Evolutionary conservation across 169 alveolate species (phyloP).

Genomic region (Plasmodium ovale): DNA sequence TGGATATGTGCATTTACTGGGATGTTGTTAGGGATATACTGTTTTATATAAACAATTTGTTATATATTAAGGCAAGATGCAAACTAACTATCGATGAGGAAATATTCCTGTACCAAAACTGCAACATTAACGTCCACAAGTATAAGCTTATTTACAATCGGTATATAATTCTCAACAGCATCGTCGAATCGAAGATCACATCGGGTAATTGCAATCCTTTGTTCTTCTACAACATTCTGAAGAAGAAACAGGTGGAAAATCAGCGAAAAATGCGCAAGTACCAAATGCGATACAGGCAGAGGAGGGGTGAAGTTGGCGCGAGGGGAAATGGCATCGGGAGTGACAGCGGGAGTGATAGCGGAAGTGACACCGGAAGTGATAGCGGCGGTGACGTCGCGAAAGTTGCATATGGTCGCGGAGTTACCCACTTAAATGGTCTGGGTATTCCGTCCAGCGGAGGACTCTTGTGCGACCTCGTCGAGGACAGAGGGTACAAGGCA

Average conservation of each 20-base stretch:
- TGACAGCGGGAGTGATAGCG: neutral
- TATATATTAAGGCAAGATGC: constrained; percentile 69
- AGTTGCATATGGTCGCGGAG: neutral
- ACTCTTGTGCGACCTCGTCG: neutral
- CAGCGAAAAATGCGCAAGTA: constrained; percentile 49
- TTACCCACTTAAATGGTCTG: neutral
- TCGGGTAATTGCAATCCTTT: constrained; percentile 42
- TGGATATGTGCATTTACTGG: constrained; percentile 47
- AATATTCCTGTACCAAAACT: constrained; percentile 67
- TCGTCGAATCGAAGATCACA: constrained; percentile 35
- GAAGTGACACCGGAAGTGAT: too few species aligned
- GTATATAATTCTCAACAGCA: constrained; percentile 52
- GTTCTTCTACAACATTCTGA: constrained; percentile 68
- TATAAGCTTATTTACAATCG: constrained; percentile 63
- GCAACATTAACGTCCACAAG: constrained; percentile 71
- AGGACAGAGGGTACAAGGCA: neutral
- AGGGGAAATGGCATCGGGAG: neutral
- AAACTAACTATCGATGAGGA: constrained; percentile 74
- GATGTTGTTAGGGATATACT: constrained; percentile 61
- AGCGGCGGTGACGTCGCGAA: neutral
- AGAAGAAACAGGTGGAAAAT: constrained; percentile 61
- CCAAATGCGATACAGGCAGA: constrained; percentile 34
- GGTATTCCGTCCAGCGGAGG: neutral
- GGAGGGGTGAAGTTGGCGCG: neutral
- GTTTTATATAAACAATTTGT: constrained; percentile 69